Percentiles rank a stretch among this genome's conserved stretches.
phyloP scores from a whole-genome alignment of 192 early-diverging fungal genomes.

The Coemansia javaensis region DNA sequence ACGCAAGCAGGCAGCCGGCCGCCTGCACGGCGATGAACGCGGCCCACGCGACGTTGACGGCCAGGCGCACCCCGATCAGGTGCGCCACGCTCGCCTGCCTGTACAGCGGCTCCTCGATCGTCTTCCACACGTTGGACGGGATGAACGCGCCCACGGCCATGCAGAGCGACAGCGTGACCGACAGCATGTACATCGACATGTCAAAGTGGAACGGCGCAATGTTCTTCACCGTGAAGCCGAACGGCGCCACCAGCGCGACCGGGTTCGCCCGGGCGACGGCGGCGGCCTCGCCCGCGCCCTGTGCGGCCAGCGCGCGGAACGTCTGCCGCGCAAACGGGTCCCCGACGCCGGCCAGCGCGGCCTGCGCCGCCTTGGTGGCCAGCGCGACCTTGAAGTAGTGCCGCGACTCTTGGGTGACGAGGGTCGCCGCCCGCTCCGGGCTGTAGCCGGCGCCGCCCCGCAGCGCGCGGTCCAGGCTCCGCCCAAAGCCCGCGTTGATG shows the following conservation, averaged over 20 bases:
- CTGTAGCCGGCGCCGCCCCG: slow-evolving; percentile 20
- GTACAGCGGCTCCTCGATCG: slow-evolving; percentile 45
- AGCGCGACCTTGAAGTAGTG: slow-evolving; percentile 36
- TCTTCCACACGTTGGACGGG: slow-evolving; percentile 52
- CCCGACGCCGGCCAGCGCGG: slow-evolving; percentile 17
- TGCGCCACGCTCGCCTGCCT: slow-evolving; percentile 29
- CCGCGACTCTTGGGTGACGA: slow-evolving; percentile 39
- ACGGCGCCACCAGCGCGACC: slow-evolving; percentile 31
- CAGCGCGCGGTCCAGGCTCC: slow-evolving; percentile 16
- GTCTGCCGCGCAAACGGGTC: slow-evolving; percentile 9
- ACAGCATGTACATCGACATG: slow-evolving; percentile 43
- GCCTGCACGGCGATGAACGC: slow-evolving; percentile 26
- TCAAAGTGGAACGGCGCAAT: slow-evolving; percentile 46
- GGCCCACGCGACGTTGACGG: slow-evolving; percentile 32
- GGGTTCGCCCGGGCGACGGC: slow-evolving; percentile 27
- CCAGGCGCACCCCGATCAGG: slow-evolving; percentile 20
- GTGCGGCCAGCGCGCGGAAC: neutral
- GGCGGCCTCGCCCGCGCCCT: neutral
- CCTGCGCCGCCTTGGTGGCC: slow-evolving; percentile 6
- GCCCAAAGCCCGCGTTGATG: slow-evolving; percentile 45
- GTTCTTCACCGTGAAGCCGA: slow-evolving; percentile 33
- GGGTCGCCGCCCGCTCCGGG: slow-evolving; percentile 17
- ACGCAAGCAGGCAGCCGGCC: slow-evolving; percentile 32
- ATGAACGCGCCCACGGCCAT: slow-evolving; percentile 46
- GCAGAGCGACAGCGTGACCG: slow-evolving; percentile 38